phyloP scores from a whole-genome alignment of 768 basidiomycete species.

The Tulasnella sp. region DNA sequence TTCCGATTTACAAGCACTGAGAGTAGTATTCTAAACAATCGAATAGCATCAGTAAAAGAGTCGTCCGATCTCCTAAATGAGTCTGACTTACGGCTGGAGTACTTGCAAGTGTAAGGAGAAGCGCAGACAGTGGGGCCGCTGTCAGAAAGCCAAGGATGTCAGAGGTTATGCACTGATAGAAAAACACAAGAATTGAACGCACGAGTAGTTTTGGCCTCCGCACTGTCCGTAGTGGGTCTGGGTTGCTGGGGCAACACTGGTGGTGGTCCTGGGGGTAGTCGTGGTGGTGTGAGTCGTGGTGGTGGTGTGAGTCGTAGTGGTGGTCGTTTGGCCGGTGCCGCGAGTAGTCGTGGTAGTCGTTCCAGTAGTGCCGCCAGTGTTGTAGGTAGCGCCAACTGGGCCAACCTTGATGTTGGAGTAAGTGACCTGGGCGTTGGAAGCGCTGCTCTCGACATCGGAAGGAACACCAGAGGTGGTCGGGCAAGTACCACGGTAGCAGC shows the following conservation, averaged over 20 bases:
- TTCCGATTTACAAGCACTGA: no score
- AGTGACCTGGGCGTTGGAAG: slow-evolving; percentile 13
- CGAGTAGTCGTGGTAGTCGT: slow-evolving; percentile 1
- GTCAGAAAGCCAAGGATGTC: no score
- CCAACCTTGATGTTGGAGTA: slow-evolving; percentile 24
- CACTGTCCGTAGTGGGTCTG: slow-evolving; percentile 18
- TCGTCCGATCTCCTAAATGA: no score
- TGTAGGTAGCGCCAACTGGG: slow-evolving; percentile 15
- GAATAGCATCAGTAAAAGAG: no score
- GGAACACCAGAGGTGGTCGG: slow-evolving; percentile 19
- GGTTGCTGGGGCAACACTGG: background rate
- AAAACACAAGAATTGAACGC: no score
- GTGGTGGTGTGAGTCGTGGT: no score
- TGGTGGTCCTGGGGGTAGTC: no score
- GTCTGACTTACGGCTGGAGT: no score
- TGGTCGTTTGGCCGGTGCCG: background rate
- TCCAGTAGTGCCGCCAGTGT: background rate
- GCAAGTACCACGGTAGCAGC: slow-evolving; percentile 20
- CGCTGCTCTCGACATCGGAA: slow-evolving; percentile 16
- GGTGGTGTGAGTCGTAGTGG: background rate
- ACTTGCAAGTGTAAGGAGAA: no score
- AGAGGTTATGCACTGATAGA: no score
- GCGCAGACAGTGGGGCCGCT: no score
- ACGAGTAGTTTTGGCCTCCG: background rate
- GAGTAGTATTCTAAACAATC: no score